Evolutionary conservation across 148 eudicot genomes (phyloP), one percentile per base, ranked within the genome.

Genomic region (Polygonum aviculare): DNA sequence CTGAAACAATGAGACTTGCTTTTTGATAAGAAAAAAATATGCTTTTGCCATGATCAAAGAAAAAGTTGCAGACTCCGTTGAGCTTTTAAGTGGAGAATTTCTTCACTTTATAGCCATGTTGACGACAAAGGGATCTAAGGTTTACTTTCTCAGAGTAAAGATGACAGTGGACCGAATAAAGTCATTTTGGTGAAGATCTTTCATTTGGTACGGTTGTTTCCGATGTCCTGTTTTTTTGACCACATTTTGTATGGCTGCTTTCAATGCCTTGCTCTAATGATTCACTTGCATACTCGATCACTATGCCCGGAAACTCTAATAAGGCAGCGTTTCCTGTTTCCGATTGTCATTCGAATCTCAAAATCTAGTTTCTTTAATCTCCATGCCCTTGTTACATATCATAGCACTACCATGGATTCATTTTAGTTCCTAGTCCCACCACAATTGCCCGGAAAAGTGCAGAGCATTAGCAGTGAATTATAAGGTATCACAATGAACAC

Each of bases 1-100:
- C 69, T 63, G n/a, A 14, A 65, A 65, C 35, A 65, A 65, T 31
- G 41, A 65, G 70, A 65, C 19, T 65, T 65, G 70, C 41, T 65
- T 36, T 3, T 65, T 65, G 70, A 40, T 65, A 12, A 12, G 12
- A 19, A 59, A 55, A 62, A 36, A 10, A 36, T 0, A 60, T 60
- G 19, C 38, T 67, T 38, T 10, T 6, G 72, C 7, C 10, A 67
- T 67, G 21, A 35, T 67, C 70, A 67, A 67, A 14, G 21, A 44
- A 36, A 14, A 67, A 67, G 45, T 67, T 67, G 16, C 14, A 6
- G 21, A 35, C 36, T 36, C 72, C 5, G 8, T 67, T 67, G 69
- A 5, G 16, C 31, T 63, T 33, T 63, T 19, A 63, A 63, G 72
- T 67, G 44, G 72, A 36, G n/a, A 14, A 35, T 36, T 67, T 5